These are phyloP conservation scores for Ruellia speciosa DNA, from an alignment of 305 asterid genomes.

Conservation along the genomic window DNA sequence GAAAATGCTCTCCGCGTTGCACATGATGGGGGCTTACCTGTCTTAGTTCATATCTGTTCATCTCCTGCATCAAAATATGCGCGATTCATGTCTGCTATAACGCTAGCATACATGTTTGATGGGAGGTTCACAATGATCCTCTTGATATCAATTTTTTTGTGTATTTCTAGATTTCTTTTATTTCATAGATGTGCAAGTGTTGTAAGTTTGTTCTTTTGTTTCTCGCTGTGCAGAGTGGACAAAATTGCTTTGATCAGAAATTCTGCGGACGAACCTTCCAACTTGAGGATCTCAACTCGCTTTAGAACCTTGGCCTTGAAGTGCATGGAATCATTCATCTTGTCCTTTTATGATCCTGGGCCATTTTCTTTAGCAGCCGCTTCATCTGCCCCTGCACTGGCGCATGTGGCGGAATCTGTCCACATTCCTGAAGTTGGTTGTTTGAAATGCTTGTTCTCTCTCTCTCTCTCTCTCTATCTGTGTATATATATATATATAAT, in stretches of 20 bases:
- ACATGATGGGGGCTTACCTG: conserved; percentile 84
- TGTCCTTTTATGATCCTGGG: conserved; percentile 58
- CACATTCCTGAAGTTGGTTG: conserved; percentile 90
- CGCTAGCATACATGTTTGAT: conserved; percentile 78
- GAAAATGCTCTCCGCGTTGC: conserved; percentile 85
- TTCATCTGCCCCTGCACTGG: conserved; percentile 59
- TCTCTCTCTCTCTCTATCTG: no score
- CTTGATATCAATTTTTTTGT: neutral
- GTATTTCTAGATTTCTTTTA: no score
- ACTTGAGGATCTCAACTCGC: conserved; percentile 52
- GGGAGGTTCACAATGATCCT: conserved; percentile 47
- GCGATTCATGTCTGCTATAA: conserved; percentile 87
- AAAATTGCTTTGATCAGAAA: conserved; percentile 53
- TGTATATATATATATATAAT: neutral
- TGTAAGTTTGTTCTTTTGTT: neutral
- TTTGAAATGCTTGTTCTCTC: conserved; percentile 84
- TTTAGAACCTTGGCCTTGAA: conserved; percentile 69
- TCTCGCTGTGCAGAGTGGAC: conserved; percentile 63
- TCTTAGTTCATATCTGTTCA: conserved; percentile 66
- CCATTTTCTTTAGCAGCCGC: conserved; percentile 72
- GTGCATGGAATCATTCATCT: conserved; percentile 63
- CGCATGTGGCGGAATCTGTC: conserved; percentile 70
- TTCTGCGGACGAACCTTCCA: conserved; percentile 47
- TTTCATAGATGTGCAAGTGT: neutral
- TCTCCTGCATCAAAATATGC: conserved; percentile 81